These are phyloP conservation scores for Carpediemonas membranifera DNA, from an alignment of 78 protist genomes.

Conservation along the genomic window DNA sequence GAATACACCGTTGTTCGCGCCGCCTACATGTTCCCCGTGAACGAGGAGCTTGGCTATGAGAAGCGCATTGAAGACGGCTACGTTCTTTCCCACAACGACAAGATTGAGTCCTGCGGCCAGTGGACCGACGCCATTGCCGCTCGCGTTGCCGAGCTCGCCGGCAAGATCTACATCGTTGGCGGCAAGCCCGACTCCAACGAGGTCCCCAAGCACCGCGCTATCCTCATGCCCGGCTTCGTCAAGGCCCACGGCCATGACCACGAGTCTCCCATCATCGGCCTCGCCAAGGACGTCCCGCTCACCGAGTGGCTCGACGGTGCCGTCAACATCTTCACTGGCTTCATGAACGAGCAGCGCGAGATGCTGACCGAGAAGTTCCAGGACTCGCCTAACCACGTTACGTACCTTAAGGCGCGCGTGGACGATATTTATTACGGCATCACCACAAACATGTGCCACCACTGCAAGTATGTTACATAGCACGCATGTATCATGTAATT, in stretches of 20 bases:
- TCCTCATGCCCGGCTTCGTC: conserved; percentile 30
- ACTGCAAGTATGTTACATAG: too few species aligned
- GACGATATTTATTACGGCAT: conserved; percentile 29
- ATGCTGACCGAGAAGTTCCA: conserved; percentile 4
- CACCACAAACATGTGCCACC: conserved; percentile 19
- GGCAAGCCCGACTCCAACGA: too few species aligned
- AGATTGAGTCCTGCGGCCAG: conserved; percentile 18
- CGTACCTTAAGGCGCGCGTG: conserved; percentile 24
- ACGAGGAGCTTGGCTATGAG: neutral
- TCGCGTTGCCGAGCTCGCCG: neutral
- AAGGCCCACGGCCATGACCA: conserved; percentile 38
- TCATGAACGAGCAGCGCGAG: neutral
- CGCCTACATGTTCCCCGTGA: conserved; percentile 6
- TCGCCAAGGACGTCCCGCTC: conserved; percentile 24
- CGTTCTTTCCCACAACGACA: neutral
- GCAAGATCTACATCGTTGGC: conserved; percentile 3
- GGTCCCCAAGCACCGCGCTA: conserved; percentile 10
- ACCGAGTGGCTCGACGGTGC: conserved; percentile 28
- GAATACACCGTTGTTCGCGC: conserved; percentile 22
- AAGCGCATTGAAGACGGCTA: conserved; percentile 27
- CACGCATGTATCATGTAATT: too few species aligned
- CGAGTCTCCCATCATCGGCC: conserved; percentile 29
- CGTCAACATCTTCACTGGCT: conserved; percentile 25
- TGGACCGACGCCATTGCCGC: conserved; percentile 14
- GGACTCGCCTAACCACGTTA: conserved; percentile 13